Evolutionary conservation across 768 basidiomycete species (phyloP).

Genomic region (Cystofilobasidium ferigula): DNA sequence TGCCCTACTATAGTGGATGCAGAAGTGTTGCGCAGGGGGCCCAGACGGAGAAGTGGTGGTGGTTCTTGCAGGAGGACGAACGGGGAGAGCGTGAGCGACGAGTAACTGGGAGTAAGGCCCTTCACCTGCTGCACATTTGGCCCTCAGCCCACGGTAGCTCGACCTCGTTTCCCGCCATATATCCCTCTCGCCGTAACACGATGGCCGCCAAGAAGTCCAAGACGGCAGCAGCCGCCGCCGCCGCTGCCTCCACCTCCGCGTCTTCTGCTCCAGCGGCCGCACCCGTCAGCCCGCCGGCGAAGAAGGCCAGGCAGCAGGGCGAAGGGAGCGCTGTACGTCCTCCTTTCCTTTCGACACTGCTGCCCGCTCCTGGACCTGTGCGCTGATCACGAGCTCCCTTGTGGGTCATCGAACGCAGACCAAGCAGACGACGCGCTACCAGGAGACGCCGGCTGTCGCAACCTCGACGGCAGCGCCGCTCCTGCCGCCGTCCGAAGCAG

Average conservation of each 20-base stretch:
- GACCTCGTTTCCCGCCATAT: not conserved
- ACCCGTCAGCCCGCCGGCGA: not conserved
- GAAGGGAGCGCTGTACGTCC: not conserved
- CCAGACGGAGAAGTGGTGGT: no score
- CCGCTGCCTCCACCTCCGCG: not conserved
- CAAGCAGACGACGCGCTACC: conserved; percentile 24
- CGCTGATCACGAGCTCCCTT: no score
- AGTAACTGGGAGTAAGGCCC: no score
- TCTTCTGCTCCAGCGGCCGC: not conserved
- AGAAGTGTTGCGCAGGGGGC: no score
- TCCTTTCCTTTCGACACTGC: no score
- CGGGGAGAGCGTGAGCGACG: no score
- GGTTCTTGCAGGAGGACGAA: no score
- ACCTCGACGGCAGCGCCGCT: conserved; percentile 12
- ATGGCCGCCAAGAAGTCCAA: conserved; percentile 16
- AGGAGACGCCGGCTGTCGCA: conserved; percentile 15
- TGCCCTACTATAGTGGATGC: no score
- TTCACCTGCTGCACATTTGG: no score
- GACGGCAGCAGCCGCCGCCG: not conserved
- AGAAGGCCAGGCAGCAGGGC: not conserved
- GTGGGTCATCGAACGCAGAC: not conserved
- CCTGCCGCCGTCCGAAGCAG: not conserved
- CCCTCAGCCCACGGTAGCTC: not conserved
- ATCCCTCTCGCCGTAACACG: not conserved
- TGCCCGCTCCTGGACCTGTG: no score